These are phyloP conservation scores for Russula emetica DNA, from an alignment of 768 basidiomycete species.

Conservation along the genomic window DNA sequence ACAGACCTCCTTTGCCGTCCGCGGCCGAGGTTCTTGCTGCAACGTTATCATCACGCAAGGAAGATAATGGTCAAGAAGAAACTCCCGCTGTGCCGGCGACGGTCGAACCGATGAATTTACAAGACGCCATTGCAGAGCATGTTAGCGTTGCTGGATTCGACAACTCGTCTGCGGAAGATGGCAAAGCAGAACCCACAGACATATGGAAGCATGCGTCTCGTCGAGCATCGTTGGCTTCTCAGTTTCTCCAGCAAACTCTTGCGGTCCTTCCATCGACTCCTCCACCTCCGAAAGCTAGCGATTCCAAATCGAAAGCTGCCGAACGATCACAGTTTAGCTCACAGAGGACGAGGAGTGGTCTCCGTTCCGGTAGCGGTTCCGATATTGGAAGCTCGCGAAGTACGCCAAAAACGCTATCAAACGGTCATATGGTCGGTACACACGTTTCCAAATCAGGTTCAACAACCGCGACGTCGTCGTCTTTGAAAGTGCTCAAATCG, in stretches of 20 bases:
- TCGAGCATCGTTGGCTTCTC: slow-evolving; percentile 55
- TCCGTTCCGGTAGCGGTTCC: slow-evolving; percentile 18
- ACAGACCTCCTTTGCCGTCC: slow-evolving; percentile 2
- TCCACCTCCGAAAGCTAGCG: slow-evolving; percentile 26
- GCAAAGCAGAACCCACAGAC: slow-evolving; percentile 26
- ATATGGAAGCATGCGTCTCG: slow-evolving; percentile 43
- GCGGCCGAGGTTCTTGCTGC: not conserved
- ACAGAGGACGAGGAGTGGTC: slow-evolving; percentile 21
- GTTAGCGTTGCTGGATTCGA: not conserved
- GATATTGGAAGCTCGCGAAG: slow-evolving; percentile 29
- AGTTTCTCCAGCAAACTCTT: slow-evolving; percentile 60
- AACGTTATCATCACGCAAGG: not conserved
- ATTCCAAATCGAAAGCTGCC: slow-evolving; percentile 27
- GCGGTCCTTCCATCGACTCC: slow-evolving; percentile 45
- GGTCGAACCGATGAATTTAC: slow-evolving; percentile 16
- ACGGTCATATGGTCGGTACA: slow-evolving; percentile 27
- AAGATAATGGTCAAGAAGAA: not conserved
- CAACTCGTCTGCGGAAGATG: slow-evolving; percentile 9
- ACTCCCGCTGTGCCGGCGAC: not conserved
- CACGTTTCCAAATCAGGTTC: slow-evolving; percentile 30
- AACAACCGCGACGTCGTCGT: slow-evolving; percentile 27
- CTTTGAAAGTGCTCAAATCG: slow-evolving; percentile 57
- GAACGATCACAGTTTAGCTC: slow-evolving; percentile 25
- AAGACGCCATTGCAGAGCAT: slow-evolving; percentile 18
- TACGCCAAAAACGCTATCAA: slow-evolving; percentile 38